Conservation (phyloP, 202 grass and related monocot genomes). For the Panicum virgatum region DNA sequence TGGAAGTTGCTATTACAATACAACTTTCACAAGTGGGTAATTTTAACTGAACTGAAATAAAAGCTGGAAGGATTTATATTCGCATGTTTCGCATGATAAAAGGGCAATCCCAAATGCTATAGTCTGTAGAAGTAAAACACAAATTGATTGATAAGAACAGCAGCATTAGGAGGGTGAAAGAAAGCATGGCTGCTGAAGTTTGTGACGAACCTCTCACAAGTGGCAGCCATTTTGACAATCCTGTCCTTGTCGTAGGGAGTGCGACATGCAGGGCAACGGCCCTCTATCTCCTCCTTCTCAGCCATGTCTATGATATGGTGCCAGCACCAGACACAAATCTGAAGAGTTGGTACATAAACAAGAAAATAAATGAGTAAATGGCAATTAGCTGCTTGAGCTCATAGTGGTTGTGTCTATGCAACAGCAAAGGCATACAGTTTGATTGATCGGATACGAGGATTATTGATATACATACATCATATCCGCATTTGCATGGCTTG, state of each 20-base stretch:
- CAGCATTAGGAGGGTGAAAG: neutral
- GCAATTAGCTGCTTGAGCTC: neutral
- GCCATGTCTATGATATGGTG: constrained; percentile 99
- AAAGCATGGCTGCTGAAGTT: neutral
- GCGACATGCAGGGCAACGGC: constrained; percentile 91
- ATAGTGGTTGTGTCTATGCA: neutral
- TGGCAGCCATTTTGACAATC: constrained; percentile 89
- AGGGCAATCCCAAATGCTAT: neutral
- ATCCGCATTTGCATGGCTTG: constrained; percentile 96
- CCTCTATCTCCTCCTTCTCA: constrained; percentile 95
- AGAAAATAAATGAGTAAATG: neutral
- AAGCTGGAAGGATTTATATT: too few species aligned
- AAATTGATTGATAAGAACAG: neutral
- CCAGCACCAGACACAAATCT: constrained; percentile 99
- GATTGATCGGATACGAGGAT: neutral
- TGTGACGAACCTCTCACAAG: constrained; percentile 60
- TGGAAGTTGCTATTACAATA: neutral
- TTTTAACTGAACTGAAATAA: neutral
- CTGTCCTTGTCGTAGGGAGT: constrained; percentile 88
- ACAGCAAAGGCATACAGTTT: too few species aligned
- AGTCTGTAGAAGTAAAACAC: neutral
- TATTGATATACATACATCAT: constrained; percentile 52
- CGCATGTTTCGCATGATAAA: neutral
- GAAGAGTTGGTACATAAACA: neutral
- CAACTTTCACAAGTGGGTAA: neutral